Evolutionary conservation across 1,139 yeast species (phyloP).

Genomic region (Scheffersomyces lignicola): DNA sequence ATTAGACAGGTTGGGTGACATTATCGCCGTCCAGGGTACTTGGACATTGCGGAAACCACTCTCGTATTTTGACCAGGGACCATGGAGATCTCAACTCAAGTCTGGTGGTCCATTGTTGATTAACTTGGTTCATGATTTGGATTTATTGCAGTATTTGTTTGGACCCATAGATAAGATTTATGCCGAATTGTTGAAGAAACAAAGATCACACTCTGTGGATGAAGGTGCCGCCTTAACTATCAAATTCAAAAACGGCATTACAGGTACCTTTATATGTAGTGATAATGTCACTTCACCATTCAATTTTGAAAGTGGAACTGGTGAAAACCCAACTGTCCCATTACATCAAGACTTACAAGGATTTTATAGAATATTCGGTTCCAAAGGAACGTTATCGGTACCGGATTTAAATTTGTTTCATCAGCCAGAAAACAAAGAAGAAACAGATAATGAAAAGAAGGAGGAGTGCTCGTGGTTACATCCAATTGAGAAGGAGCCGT

Average conservation of each 20-base stretch:
- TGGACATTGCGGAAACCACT: conserved; percentile 42
- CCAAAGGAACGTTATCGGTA: conserved; percentile 40
- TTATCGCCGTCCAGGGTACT: conserved; percentile 41
- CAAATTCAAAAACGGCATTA: conserved; percentile 36
- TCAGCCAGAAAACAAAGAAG: conserved; percentile 18
- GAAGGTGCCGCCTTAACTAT: conserved; percentile 46
- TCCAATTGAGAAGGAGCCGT: conserved; percentile 16
- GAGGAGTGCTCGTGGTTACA: conserved; percentile 22
- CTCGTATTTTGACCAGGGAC: conserved; percentile 35
- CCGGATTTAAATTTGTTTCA: conserved; percentile 43
- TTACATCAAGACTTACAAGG: conserved; percentile 33
- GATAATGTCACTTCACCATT: conserved; percentile 45
- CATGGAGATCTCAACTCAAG: conserved; percentile 38
- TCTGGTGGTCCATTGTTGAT: conserved; percentile 41
- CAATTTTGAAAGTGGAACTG: conserved; percentile 43
- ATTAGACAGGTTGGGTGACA: conserved; percentile 28
- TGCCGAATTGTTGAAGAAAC: conserved; percentile 37
- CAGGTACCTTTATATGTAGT: conserved; percentile 44
- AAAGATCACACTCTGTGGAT: conserved; percentile 33
- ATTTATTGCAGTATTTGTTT: conserved; percentile 39
- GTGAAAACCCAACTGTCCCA: conserved; percentile 45
- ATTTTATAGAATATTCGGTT: conserved; percentile 41
- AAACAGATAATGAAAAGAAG: conserved; percentile 16
- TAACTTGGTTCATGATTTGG: conserved; percentile 45
- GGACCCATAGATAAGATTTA: conserved; percentile 41